A percentile compares a stretch with the other conserved stretches of the same genome.
Evolutionary conservation across 2,329 filamentous ascomycete species (phyloP).

Genomic region (Claviceps capensis): DNA sequence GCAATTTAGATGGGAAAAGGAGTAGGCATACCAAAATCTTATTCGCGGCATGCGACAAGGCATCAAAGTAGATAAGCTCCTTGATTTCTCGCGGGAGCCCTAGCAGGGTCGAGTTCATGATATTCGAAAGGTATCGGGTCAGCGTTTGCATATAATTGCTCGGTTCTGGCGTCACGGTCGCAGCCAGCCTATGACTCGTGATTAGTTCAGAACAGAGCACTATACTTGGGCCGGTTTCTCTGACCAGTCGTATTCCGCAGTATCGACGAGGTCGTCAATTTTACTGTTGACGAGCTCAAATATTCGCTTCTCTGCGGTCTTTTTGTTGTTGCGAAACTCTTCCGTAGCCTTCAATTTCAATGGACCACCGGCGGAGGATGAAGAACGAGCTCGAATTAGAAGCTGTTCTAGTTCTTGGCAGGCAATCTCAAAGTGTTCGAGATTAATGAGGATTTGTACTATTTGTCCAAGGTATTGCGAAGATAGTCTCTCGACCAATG

Average conservation of each 20-base stretch:
- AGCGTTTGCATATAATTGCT: constrained; percentile 93
- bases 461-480: constrained; percentile 96
- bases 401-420: constrained; percentile 81
- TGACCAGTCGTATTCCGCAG: constrained; percentile 89
- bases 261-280: constrained; percentile 94
- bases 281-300: constrained; percentile 98
- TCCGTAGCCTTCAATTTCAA: constrained; percentile 72
- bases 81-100: constrained; percentile 94
- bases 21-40: constrained; percentile 52
- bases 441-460: constrained; percentile 93
- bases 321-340: constrained; percentile 79
- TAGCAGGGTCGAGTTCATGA: constrained; percentile 88
- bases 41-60: constrained; percentile 76
- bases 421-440: constrained; percentile 92
- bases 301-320: constrained; percentile 91
- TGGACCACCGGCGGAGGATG: constrained; percentile 65
- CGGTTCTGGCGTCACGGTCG: constrained; percentile 53
- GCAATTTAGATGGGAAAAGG: background rate
- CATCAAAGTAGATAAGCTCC: constrained; percentile 95
- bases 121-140: constrained; percentile 84
- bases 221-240: constrained; percentile 10
- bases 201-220: background rate
- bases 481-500: constrained; percentile 72
- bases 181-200: constrained; percentile 28
- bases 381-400: constrained; percentile 71